Base-by-base conservation (phyloP, 805 yeast genomes). In the Saccharomycopsis sp. region DNA sequence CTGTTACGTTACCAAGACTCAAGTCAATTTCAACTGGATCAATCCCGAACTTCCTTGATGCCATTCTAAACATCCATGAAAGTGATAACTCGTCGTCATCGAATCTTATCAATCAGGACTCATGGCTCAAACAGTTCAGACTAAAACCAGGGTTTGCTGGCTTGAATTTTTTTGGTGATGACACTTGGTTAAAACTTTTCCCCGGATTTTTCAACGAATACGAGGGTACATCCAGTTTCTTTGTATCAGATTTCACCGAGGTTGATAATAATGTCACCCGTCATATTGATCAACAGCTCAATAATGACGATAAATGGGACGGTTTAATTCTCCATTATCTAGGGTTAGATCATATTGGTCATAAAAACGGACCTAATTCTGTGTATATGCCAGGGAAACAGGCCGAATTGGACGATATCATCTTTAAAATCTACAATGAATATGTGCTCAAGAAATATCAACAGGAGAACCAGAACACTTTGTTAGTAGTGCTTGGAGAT, bases 291-390 rank as follows among this genome's bases (percentile, higher is more conserved):
- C 64, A 68, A 3, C 89, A 89, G 63, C 69, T 93, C 25, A 65
- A 70, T 12, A 57, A 64, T 9, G 67, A 71, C 0, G 66, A 68
- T 9, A 63, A 72, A 2, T 94, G 98, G 98, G 97, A 94, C 68
- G 86, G 85, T 3, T 73, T 94, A 62, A 86, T 94, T 47, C 73
- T 94, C 44, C 99, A 94, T 69, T 94, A 93, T 66, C 73, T 94
- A 19, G 99, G 99, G 0, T 75, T 94, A 29, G 99, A 94, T 69
- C 99, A 94, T 69, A 94, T 94, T 66, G 99, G 99, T 1, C 99
- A 94, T 70, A 93, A 91, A 69, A 96, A 96, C 52, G 99, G 99
- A 0, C 93, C 99, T 0, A 66, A 73, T 3, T 89, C 97, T 9
- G 72, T 80, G 0, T 84, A 83, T 64, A 94, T 94, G 99, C 81